Conservation (phyloP, 805 yeast species). For the Komagataella ulmi region DNA sequence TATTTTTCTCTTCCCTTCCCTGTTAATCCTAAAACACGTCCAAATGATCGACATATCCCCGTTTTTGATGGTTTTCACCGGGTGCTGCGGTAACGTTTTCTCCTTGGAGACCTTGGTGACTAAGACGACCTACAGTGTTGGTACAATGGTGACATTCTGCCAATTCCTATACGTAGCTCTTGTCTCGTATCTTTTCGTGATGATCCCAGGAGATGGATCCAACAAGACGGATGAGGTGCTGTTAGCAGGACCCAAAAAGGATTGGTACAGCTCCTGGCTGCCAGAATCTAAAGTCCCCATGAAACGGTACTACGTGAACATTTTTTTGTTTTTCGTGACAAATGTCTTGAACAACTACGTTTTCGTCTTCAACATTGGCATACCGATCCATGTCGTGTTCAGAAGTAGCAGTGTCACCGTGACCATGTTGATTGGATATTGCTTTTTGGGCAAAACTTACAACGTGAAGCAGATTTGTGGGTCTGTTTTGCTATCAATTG, state of each 20-base stretch:
- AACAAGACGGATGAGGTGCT: not conserved
- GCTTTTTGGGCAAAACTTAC: conserved; percentile 32
- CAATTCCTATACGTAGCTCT: conserved; percentile 43
- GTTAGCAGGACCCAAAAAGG: conserved; percentile 15
- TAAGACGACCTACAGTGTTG: conserved; percentile 20
- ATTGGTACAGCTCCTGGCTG: conserved; percentile 16
- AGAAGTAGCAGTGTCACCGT: conserved; percentile 52
- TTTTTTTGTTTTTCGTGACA: conserved; percentile 34
- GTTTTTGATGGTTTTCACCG: conserved; percentile 39
- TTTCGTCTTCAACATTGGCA: conserved; percentile 40
- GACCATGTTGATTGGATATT: conserved; percentile 42
- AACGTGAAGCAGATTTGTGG: conserved; percentile 30
- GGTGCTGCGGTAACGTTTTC: conserved; percentile 62
- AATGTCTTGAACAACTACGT: conserved; percentile 45
- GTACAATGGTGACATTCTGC: conserved; percentile 40
- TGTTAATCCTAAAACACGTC: not conserved
- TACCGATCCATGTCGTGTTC: conserved; percentile 56
- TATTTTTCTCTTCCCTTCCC: not conserved
- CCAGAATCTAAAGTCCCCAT: conserved; percentile 25
- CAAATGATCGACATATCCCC: conserved; percentile 1
- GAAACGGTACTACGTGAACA: conserved; percentile 28
- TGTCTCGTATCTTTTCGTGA: conserved; percentile 21
- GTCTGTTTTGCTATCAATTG: conserved; percentile 37
- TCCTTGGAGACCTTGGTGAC: conserved; percentile 41
- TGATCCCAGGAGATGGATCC: not conserved